Percentiles rank a stretch among this genome's conserved stretches.
phyloP scores from a whole-genome alignment of 2,329 filamentous ascomycete species.

The Proliferodiscus dingleyae region DNA sequence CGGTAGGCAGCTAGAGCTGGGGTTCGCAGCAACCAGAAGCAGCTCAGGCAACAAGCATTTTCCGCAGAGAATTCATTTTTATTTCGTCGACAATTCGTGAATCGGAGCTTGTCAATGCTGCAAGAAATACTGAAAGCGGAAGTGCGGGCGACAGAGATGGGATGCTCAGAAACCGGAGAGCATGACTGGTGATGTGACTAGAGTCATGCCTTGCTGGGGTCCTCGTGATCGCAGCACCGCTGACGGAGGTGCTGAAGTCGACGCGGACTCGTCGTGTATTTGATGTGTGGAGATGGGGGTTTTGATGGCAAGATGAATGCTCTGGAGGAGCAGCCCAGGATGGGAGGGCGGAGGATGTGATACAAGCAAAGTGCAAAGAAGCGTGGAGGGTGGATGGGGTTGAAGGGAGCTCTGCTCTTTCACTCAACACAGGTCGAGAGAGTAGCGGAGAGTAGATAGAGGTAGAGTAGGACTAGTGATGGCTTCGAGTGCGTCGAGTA shows the following conservation, averaged over 20 bases:
- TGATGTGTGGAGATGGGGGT: no score
- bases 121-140: neutral
- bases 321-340: neutral
- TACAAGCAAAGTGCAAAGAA: neutral
- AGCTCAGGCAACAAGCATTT: constrained; percentile 24
- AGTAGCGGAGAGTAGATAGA: no score
- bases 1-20: constrained; percentile 22
- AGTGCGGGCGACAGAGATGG: constrained; percentile 1
- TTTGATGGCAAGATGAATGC: no score
- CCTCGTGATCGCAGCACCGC: constrained; percentile 26
- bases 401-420: no score
- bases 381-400: neutral
- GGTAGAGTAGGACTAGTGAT: no score
- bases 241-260: neutral
- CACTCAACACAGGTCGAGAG: no score
- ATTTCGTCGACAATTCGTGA: constrained; percentile 9
- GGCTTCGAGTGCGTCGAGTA: no score
- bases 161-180: constrained; percentile 4
- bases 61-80: neutral
- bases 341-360: constrained; percentile 1
- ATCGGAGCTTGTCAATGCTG: neutral
- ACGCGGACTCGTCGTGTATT: neutral
- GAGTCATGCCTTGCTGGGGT: constrained; percentile 18
- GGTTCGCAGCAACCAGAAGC: constrained; percentile 15
- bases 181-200: no score